Conservation (phyloP, 2,329 filamentous ascomycete genomes). For the Xylaria sp. region DNA sequence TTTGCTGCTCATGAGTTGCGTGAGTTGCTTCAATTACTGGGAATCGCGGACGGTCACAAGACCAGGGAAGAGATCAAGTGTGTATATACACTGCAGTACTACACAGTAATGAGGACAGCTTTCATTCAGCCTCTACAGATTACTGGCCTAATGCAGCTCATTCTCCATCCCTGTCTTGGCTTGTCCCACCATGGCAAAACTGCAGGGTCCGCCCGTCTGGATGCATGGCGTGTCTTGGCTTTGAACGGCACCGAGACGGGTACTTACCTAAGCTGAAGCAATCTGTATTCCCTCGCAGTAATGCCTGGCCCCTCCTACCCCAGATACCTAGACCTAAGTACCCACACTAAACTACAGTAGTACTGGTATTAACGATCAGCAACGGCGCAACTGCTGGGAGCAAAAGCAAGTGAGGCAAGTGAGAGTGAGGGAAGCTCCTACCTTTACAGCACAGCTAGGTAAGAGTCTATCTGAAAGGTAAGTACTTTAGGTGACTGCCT, state of each 20-base stretch:
- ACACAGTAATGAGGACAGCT: constrained; percentile 39
- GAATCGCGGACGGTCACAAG: neutral
- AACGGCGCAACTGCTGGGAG: too few relatives aligned
- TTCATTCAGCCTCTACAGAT: constrained; percentile 30
- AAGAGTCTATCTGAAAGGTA: too few relatives aligned
- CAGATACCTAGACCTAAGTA: too few relatives aligned
- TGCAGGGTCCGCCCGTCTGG: constrained; percentile 15
- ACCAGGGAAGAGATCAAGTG: constrained; percentile 3
- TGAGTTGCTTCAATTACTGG: neutral
- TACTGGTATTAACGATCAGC: too few relatives aligned
- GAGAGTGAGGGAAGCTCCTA: too few relatives aligned
- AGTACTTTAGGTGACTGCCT: too few relatives aligned
- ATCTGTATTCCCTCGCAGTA: too few relatives aligned
- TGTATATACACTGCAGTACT: neutral
- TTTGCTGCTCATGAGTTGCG: neutral
- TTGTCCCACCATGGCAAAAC: constrained; percentile 1
- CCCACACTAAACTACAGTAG: too few relatives aligned
- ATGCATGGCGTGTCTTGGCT: constrained; percentile 9
- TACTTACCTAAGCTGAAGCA: neutral
- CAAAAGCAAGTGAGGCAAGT: too few relatives aligned
- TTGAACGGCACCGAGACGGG: neutral
- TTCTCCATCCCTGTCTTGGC: constrained; percentile 17
- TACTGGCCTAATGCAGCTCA: constrained; percentile 16
- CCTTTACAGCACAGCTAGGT: too few relatives aligned
- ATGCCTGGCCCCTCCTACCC: too few relatives aligned